These are phyloP conservation scores for Trichoderma polysporum DNA, from an alignment of 2,329 filamentous ascomycete species.

Conservation along the genomic window DNA sequence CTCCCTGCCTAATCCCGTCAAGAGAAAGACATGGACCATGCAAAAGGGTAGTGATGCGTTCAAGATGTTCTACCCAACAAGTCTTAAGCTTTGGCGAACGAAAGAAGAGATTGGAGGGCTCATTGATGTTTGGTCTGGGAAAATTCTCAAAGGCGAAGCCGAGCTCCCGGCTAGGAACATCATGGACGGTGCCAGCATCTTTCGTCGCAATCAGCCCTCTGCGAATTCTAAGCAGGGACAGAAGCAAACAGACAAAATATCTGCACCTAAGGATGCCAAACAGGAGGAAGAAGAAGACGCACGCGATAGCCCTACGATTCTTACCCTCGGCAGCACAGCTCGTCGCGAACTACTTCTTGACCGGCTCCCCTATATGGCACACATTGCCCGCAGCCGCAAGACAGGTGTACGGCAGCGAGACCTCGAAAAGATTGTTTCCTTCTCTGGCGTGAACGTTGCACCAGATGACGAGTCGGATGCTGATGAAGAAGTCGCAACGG, in stretches of 20 bases:
- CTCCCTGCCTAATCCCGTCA: constrained; percentile 81
- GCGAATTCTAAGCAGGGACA: constrained; percentile 38
- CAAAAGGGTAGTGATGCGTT: constrained; percentile 60
- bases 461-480: constrained; percentile 47
- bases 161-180: constrained; percentile 38
- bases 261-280: constrained; percentile 21
- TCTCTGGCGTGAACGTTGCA: constrained; percentile 56
- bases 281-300: constrained; percentile 24
- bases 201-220: constrained; percentile 43
- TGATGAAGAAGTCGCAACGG: constrained; percentile 44
- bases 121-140: constrained; percentile 67
- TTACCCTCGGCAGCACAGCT: constrained; percentile 64
- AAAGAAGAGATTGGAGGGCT: constrained; percentile 78
- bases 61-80: constrained; percentile 91
- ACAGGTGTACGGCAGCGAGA: constrained; percentile 50
- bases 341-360: constrained; percentile 78
- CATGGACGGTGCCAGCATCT: constrained; percentile 49
- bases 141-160: constrained; percentile 56
- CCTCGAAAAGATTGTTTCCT: constrained; percentile 67
- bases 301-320: constrained; percentile 39
- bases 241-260: constrained; percentile 26
- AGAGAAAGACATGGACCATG: constrained; percentile 54
- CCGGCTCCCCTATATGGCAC: constrained; percentile 79
- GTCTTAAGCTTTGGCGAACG: constrained; percentile 77
- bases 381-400: constrained; percentile 54